phyloP scores from a whole-genome alignment of 176 grass and related monocot genomes.

The Pontederia paniculata region DNA sequence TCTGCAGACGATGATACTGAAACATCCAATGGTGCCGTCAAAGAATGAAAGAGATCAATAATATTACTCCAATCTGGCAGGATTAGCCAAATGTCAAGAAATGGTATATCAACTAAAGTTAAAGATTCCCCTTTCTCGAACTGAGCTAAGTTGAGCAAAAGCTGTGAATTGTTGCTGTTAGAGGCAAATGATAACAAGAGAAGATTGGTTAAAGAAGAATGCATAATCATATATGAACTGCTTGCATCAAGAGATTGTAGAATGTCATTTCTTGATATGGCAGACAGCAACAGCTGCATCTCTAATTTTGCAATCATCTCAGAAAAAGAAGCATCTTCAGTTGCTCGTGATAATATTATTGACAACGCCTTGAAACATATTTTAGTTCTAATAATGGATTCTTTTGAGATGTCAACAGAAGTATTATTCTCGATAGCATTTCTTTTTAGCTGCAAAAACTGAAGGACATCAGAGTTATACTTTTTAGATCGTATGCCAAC shows the following conservation, averaged over 20 bases:
- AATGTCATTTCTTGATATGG: slow-evolving; percentile 40
- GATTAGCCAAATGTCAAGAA: slow-evolving; percentile 77
- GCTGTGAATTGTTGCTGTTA: slow-evolving; percentile 33
- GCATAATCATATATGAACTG: slow-evolving; percentile 40
- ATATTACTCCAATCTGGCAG: slow-evolving; percentile 58
- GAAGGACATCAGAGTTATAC: slow-evolving; percentile 53
- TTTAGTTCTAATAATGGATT: slow-evolving; percentile 39
- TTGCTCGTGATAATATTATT: slow-evolving; percentile 42
- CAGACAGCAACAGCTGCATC: slow-evolving; percentile 55
- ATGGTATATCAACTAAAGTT: slow-evolving; percentile 39
- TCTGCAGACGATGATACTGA: slow-evolving; percentile 12
- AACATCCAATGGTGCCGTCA: slow-evolving; percentile 25
- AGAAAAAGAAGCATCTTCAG: slow-evolving; percentile 34
- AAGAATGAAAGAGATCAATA: slow-evolving; percentile 50
- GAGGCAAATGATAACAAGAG: slow-evolving; percentile 44
- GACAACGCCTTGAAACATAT: slow-evolving; percentile 47
- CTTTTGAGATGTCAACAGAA: slow-evolving; percentile 25
- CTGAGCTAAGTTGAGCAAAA: slow-evolving; percentile 45
- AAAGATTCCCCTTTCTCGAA: slow-evolving; percentile 33
- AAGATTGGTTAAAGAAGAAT: slow-evolving; percentile 27
- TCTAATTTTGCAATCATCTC: slow-evolving; percentile 47
- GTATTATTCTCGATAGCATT: slow-evolving; percentile 20
- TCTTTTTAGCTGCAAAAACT: slow-evolving; percentile 46
- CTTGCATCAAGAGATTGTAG: slow-evolving; percentile 38
- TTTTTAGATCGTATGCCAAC: slow-evolving; percentile 62